Conservation (phyloP, 2,329 filamentous ascomycete species). For the Aspergillus proliferans region DNA sequence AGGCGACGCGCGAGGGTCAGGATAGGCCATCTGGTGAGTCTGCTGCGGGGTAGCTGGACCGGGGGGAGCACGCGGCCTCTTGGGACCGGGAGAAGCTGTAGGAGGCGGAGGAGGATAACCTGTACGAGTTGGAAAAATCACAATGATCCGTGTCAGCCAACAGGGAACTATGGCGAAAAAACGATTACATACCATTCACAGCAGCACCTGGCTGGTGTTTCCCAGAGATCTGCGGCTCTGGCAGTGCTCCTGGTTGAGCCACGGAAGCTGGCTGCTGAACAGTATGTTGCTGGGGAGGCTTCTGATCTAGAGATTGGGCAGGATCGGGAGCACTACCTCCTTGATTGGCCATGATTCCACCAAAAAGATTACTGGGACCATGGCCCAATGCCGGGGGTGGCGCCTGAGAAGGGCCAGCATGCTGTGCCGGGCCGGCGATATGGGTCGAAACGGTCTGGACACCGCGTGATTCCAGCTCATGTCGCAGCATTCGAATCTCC, state of each 20-base stretch:
- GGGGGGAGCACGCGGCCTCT: conserved; percentile 59
- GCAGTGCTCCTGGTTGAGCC: conserved; percentile 57
- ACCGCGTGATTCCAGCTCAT: conserved; percentile 72
- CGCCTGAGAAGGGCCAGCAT: conserved; percentile 74
- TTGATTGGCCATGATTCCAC: conserved; percentile 88
- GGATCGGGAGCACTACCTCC: conserved; percentile 79
- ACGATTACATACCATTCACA: conserved; percentile 52
- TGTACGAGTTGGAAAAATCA: conserved; percentile 16
- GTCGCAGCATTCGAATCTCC: conserved; percentile 75
- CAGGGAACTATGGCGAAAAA: conserved; percentile 15
- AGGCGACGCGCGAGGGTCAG: conserved; percentile 73
- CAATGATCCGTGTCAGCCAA: conserved; percentile 47
- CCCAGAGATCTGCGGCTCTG: conserved; percentile 67
- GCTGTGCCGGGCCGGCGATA: conserved; percentile 65
- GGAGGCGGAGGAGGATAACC: conserved; percentile 80
- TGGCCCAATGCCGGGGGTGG: conserved; percentile 81
- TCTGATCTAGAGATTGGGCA: conserved; percentile 64
- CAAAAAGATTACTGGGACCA: conserved; percentile 83
- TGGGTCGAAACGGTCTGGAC: conserved; percentile 61
- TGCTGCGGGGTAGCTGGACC: conserved; percentile 85
- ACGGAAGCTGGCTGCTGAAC: conserved; percentile 54
- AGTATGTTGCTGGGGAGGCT: conserved; percentile 50
- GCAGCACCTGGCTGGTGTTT: conserved; percentile 58
- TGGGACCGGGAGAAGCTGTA: conserved; percentile 80
- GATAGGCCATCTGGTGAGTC: conserved; percentile 79